Evolutionary conservation across 2,329 filamentous ascomycete species (phyloP), one percentile per base, ranked within the genome.

Genomic region (Nigrograna mackinnonii): DNA sequence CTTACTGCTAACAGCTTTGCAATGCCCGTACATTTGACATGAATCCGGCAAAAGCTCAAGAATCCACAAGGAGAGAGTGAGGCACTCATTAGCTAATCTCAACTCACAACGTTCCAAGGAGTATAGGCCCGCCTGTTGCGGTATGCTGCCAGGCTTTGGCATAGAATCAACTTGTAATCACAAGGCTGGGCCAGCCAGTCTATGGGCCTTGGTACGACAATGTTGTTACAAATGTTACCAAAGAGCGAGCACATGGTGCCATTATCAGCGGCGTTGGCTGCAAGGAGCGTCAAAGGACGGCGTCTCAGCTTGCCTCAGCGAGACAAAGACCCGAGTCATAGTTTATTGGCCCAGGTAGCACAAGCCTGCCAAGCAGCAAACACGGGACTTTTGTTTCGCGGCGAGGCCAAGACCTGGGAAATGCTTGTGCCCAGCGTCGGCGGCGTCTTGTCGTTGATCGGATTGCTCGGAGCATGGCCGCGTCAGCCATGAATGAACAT

Each of bases 361-460:
- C 55, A 59, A 61, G 55, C 55, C 56, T 47, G 61, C 62, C 61
- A 64, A 63, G 62, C 44, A 45, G 43, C 46, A 57, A 54, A 63
- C 52, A 55, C 55, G 50, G 52, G 52, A 51, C 47, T 7, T 52
- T 17, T 52, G 56, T 62, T 65, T 61, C 54, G 41, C 55, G 49
- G 46, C 44, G 43, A 42, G 44, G 60, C 57, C 62, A 64, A 63
- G 57, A 34, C 49, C 46, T 34, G 39, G 35, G 16, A 28, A 28
- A 50, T 52, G 41, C 21, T 47, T 38, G 36, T 45, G 43, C 46
- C 47, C 34, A 51, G 41, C 47, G 54, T 54, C 47, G 50, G 49
- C 46, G 41, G 39, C 47, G 43, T 43, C 45, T 42, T 49, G 45
- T 46, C 43, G 43, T 47, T 18, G 41, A 51, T 53, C 47, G 54